phyloP scores from a whole-genome alignment of 108 stramenopile species.

The Nitzschia sp. region DNA sequence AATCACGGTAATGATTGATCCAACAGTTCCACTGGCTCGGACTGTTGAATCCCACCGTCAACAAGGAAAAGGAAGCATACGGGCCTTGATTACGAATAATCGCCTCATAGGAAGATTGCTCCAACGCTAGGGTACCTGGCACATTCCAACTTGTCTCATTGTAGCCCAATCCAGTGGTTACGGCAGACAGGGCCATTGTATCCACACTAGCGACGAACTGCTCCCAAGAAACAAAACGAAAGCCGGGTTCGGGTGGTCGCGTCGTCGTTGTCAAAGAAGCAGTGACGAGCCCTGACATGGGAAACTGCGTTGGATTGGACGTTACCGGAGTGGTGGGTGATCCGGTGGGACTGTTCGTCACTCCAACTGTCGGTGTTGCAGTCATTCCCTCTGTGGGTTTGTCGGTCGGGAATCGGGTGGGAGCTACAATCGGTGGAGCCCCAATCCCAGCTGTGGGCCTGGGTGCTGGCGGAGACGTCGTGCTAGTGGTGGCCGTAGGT shows the following conservation, averaged over 20 bases:
- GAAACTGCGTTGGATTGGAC: too few relatives aligned
- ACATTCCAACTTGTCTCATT: constrained; percentile 11
- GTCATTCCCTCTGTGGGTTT: too few relatives aligned
- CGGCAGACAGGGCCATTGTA: neutral
- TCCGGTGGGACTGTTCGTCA: neutral
- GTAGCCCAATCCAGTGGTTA: constrained; percentile 4
- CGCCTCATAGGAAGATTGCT: neutral
- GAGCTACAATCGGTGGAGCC: neutral
- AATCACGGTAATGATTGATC: constrained; percentile 7
- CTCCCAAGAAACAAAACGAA: constrained; percentile 1
- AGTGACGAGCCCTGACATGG: too few relatives aligned
- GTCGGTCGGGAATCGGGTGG: too few relatives aligned
- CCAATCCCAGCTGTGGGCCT: neutral
- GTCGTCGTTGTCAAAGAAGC: too few relatives aligned
- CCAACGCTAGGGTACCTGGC: constrained; percentile 5
- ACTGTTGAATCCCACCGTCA: neutral
- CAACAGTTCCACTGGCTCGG: neutral
- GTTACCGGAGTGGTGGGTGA: too few relatives aligned
- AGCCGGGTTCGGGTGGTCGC: neutral
- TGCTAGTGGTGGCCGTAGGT: neutral
- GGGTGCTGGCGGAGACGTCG: neutral
- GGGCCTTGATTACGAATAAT: neutral
- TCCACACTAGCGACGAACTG: neutral
- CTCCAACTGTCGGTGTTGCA: neutral
- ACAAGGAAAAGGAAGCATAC: neutral